A percentile compares a stretch with the other conserved stretches of the same genome.
Evolutionary conservation across 306 rosid species (phyloP).

Genomic region (Casuarina cunninghamiana): DNA sequence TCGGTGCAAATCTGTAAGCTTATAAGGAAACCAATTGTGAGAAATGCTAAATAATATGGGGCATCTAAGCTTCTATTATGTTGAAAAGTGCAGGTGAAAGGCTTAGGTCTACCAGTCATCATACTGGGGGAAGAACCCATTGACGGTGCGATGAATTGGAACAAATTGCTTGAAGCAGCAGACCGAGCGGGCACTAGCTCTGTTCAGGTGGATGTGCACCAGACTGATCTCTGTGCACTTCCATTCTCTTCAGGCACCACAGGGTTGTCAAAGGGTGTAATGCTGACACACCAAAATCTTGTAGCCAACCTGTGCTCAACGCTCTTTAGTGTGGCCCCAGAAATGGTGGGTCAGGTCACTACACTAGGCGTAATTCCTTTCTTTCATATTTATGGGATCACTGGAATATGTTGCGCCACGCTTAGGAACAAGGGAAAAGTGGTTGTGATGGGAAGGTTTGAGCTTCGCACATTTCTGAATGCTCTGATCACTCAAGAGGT

Average conservation of each 20-base stretch:
- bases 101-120: conserved; percentile 58
- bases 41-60: neutral
- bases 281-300: conserved; percentile 77
- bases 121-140: conserved; percentile 60
- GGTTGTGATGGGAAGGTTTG: conserved; percentile 85
- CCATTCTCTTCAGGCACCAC: conserved; percentile 99
- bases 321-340: conserved; percentile 54
- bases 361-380: conserved; percentile 79
- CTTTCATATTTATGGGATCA: conserved; percentile 85
- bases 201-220: conserved; percentile 38
- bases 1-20: too few species aligned
- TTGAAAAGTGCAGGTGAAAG: conserved; percentile 60
- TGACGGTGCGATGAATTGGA: conserved; percentile 78
- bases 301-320: conserved; percentile 88
- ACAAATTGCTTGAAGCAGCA: conserved; percentile 71
- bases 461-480: conserved; percentile 59
- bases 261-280: conserved; percentile 87
- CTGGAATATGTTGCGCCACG: conserved; percentile 94
- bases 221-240: conserved; percentile 81
- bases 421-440: conserved; percentile 83
- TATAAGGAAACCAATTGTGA: too few species aligned
- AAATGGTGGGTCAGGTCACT: conserved; percentile 73
- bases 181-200: conserved; percentile 46
- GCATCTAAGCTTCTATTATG: conserved; percentile 8
- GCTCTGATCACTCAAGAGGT: conserved; percentile 78